Base-by-base conservation (phyloP, 2,329 filamentous ascomycete species). In the Fusarium sp. region DNA sequence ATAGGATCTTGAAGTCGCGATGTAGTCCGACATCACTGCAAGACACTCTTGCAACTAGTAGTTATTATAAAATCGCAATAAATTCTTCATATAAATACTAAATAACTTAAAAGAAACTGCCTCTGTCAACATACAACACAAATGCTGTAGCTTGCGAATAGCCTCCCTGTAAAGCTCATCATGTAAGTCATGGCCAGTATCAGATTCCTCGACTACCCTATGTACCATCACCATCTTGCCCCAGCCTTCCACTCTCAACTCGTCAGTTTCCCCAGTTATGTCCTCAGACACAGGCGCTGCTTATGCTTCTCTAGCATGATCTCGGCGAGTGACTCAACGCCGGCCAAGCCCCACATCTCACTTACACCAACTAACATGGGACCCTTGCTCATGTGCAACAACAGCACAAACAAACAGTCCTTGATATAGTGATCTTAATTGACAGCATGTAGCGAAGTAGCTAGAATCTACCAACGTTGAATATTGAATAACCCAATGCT, bases 321-420 rank as follows among this genome's bases (percentile, higher is more conserved):
- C 23, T 20, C 61, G 60, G 61, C 9, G 61, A 43, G 51, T 64
- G 63, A 66, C 34, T 66, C 61, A 66, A 66, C 34, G 23, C 41
- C 20, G 41, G 11, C 25, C n/a, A 7, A 11, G 23, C 59, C 53
- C 53, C 62, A 65, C 61, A n/a, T 18, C 23, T 18, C 11, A 16
- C 61, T 40, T 43, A 43, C 42, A 59, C 32, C 41, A 43, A 10
- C 50, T 30, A 37, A 14, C 28, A 18, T 21, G n/a, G 30, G 10
- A 37, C 10, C 23, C 6, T 4, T 20, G 14, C 41, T 43, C 1
- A 1, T 25, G 18, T 41, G 3, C 37, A 34, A 32, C 40, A 4
- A 21, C 11, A 47, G 25, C 3, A 10, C 13, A 48, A 9, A 48
- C 32, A 53, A 50, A 30, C 16, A 18, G 14, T 11, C 48, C 1